Evolutionary conservation across 345 rosid genomes (phyloP).

Genomic region (Brassica napus): DNA sequence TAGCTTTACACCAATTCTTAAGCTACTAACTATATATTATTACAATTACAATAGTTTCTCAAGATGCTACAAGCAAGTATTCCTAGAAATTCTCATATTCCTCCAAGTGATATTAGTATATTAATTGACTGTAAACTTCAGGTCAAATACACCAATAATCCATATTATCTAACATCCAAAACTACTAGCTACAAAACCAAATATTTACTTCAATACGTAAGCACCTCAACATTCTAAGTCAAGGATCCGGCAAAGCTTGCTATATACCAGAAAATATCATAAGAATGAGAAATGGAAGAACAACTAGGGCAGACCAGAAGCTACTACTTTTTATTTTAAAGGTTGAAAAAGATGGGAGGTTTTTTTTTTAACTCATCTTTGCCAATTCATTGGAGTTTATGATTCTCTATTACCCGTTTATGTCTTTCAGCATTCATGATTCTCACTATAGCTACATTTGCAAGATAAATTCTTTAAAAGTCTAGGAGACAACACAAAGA

Average conservation of each 20-base stretch:
- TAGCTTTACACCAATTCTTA: background rate
- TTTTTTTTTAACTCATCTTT: background rate
- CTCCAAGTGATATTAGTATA: background rate
- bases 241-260: constrained; percentile 13
- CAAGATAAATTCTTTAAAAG: too few relatives aligned
- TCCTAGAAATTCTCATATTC: background rate
- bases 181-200: constrained; percentile 4
- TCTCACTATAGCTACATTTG: background rate
- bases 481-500: background rate
- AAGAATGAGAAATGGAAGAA: constrained; percentile 4
- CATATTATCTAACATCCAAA: constrained; percentile 23
- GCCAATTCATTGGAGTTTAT: background rate
- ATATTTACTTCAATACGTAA: background rate
- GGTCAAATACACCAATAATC: background rate
- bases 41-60: background rate
- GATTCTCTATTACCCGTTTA: background rate
- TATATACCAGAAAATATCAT: background rate
- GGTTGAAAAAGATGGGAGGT: background rate
- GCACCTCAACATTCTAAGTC: background rate
- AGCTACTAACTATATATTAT: constrained; percentile 9
- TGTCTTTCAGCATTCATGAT: background rate
- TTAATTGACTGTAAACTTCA: too few relatives aligned
- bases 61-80: constrained; percentile 8
- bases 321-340: background rate
- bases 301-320: constrained; percentile 16